phyloP scores from a whole-genome alignment of 2,329 filamentous ascomycete genomes.

The Byssothecium circinans region DNA sequence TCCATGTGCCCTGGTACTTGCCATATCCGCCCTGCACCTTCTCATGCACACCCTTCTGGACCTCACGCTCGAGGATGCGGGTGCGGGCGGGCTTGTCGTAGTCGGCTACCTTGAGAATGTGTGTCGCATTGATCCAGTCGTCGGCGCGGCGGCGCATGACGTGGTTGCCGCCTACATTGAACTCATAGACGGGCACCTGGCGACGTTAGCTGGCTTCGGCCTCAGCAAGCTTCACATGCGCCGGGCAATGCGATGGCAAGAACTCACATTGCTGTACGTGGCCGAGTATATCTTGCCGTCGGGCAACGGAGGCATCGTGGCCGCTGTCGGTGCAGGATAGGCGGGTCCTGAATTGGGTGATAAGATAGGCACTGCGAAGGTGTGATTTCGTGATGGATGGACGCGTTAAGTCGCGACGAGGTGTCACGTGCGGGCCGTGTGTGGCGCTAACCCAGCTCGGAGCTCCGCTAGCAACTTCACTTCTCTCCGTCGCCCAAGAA shows the following conservation, averaged over 20 bases:
- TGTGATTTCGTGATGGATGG: conserved; percentile 19
- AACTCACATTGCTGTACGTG: conserved; percentile 63
- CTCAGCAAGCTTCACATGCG: neutral
- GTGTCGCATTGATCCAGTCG: conserved; percentile 99
- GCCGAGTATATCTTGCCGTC: conserved; percentile 62
- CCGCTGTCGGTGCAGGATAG: neutral
- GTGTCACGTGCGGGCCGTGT: neutral
- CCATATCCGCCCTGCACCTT: conserved; percentile 98
- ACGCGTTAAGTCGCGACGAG: conserved; percentile 9
- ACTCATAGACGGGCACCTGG: conserved; percentile 93
- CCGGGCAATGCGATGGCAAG: neutral
- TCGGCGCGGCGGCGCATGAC: conserved; percentile 93
- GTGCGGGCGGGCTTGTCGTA: conserved; percentile 97
- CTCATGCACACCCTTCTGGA: conserved; percentile 94
- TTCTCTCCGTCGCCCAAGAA: conserved; percentile 4
- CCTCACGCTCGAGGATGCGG: conserved; percentile 91
- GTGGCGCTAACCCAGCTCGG: conserved; percentile 6
- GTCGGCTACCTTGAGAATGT: conserved; percentile 94
- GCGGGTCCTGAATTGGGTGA: neutral
- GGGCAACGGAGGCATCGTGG: conserved; percentile 41
- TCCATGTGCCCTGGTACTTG: conserved; percentile 99
- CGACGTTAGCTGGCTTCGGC: conserved; percentile 4
- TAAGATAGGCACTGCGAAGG: conserved; percentile 1
- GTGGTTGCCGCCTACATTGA: conserved; percentile 84
- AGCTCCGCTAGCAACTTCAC: conserved; percentile 17